Evolutionary conservation across 2,329 filamentous ascomycete genomes (phyloP), one percentile per base, ranked within the genome.

Genomic region (Atkinsonella texensis): DNA sequence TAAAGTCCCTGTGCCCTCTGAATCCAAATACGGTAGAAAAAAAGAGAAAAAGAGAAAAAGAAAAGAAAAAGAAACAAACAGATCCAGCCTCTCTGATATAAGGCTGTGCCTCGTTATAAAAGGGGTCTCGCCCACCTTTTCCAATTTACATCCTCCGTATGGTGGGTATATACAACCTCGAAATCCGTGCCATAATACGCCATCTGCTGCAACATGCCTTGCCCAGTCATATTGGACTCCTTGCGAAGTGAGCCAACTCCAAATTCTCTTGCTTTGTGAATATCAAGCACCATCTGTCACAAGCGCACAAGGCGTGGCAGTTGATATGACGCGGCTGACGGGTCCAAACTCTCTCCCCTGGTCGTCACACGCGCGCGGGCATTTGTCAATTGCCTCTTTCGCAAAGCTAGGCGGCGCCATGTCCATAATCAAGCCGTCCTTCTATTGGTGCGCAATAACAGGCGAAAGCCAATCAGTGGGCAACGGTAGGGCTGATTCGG

Each of bases 81-180:
- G 33, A 51, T 28, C 9, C 38, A 17, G 49, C 13, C 38, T 12
- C 35, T 51, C 43, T 51, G 31, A 31, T 46, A 20, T 13, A 13
- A 18, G 17, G 28, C 46, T 13, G 23, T 35, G 49, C 49, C 35
- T 33, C 17, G 23, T 31, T 10, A 8, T n/a, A 3, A 12, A 7
- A 28, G 28, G n/a, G 38, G 17, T 45, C 15, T 13, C 28, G 28
- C 35, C 18, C 46, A 11, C 31, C 13, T 41, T 46, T 52, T 33
- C 40, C 31, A 10, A n/a, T 52, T 35, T 52, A 52, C 13, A 28
- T 52, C 49, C 45, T 46, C 40, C 49, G 49, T 28, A 43, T 35
- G 28, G 7, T 42, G 41, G 41, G 49, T 53, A 49, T 53, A 51
- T 52, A 51, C 46, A 49, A 28, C 28, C 42, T 46, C 23, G 32